Base-by-base conservation (phyloP, 768 basidiomycete species). In the Kwoniella sp. region DNA sequence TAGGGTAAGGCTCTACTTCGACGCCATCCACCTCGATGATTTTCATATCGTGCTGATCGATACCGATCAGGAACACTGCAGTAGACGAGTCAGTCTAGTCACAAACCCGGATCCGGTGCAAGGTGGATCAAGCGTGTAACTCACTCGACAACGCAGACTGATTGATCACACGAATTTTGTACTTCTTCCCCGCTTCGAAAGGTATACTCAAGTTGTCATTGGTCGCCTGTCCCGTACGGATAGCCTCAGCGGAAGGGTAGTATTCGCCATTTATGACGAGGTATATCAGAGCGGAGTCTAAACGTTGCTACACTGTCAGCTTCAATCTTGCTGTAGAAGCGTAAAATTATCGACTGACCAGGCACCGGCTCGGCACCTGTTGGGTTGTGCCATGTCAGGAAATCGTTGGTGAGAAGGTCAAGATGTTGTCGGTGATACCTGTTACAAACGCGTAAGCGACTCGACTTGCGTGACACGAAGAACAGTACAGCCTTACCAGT, bases 161-260 rank as follows among this genome's bases (percentile, higher is more conserved):
- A 79, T 96, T 97, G 74, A 96, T 83, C 72, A 99, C 83, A 20
- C 95, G 87, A 41, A 98, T 84, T 20, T 92, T 87, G 80, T 99
- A 98, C 2, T 89, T 97, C 82, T 90, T 91, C 2, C 94, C 94
- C 7, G 92, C 85, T 71, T 86, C 82, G 82, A 99, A 96, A 0
- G 89, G 86, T 2, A 99, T 82, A 0, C 89, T 89, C 0, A 92
- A 87, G 71, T 96, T 91, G 68, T 93, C 88, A 79, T 92, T 93
- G 84, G 92, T 79, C 9, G 69, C 80, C 84, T 20, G 85, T 66
- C 84, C 51, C 83, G 85, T 7, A 85, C 86, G 2, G 83, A 81
- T 47, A 28, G 71, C 75, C 34, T 4, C 62, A 84, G 26, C 89
- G 86, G 17, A 85, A 84, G 52, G 91, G 82, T 79, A 56, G 72